A percentile compares a stretch with the other conserved stretches of the same genome.
Evolutionary conservation across 306 rosid genomes (phyloP).

Genomic region (Quercus bicolor): DNA sequence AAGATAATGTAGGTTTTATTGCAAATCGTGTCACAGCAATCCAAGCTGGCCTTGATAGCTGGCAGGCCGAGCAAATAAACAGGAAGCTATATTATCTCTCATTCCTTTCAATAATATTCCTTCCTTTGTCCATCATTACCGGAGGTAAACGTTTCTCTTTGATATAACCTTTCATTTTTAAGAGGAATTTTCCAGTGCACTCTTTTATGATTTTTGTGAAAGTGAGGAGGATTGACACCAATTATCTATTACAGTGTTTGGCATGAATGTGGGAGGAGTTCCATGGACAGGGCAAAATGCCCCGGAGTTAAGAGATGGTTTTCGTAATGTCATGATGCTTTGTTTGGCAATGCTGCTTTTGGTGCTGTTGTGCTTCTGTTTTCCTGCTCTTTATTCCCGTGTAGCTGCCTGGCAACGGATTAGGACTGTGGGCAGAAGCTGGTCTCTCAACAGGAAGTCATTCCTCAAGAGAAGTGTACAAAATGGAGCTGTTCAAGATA

Average conservation of each 20-base stretch:
- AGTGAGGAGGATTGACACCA: background rate
- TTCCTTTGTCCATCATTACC: slow-evolving; percentile 81
- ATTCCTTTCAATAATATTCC: slow-evolving; percentile 85
- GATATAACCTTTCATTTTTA: background rate
- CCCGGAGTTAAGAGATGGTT: slow-evolving; percentile 60
- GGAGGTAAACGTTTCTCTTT: slow-evolving; percentile 56
- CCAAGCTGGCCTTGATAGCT: slow-evolving; percentile 91
- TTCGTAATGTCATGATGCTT: slow-evolving; percentile 80
- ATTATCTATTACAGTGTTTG: slow-evolving; percentile 58
- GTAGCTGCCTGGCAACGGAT: slow-evolving; percentile 53
- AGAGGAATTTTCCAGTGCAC: background rate
- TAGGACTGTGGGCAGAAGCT: slow-evolving; percentile 44
- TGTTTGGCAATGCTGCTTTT: slow-evolving; percentile 51
- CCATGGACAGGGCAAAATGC: slow-evolving; percentile 84
- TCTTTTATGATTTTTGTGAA: background rate
- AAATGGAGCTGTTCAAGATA: slow-evolving; percentile 35
- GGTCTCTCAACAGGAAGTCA: slow-evolving; percentile 80
- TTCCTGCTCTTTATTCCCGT: slow-evolving; percentile 60
- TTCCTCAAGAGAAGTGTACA: slow-evolving; percentile 51
- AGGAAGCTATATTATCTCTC: slow-evolving; percentile 86
- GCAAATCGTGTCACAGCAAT: slow-evolving; percentile 85
- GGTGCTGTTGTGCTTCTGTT: slow-evolving; percentile 76
- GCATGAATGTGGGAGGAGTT: slow-evolving; percentile 98
- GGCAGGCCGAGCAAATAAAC: slow-evolving; percentile 96
- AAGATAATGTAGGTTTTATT: slow-evolving; percentile 91